Evolutionary conservation across 176 grass and related monocot genomes (phyloP), one percentile per base, ranked within the genome.

Genomic region (Puccinellia tenuiflora): DNA sequence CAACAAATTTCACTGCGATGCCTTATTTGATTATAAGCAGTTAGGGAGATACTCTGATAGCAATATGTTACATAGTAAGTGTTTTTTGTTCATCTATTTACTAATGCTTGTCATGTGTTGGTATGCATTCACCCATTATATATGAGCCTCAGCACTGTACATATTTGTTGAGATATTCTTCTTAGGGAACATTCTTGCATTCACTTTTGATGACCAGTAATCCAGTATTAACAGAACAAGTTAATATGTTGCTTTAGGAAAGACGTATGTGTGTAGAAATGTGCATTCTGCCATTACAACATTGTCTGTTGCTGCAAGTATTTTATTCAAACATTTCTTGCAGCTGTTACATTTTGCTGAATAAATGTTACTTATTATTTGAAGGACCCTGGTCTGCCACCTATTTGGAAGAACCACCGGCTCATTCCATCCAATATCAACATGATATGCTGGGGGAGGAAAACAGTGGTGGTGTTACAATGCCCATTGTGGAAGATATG

Each of bases 361-460:
- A 21, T 35, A 75, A 68, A 28, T 90, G 40, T 68, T 25, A 40
- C 13, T 83, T 84, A 60, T 62, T 80, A 12, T 85, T 85, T 82
- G 6, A 82, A 91, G 90, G 90, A 91, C 31, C 30, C 65, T 24
- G 86, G 73, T 50, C 90, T 91, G 8, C 72, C 85, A 81, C 90
- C 90, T 66, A 91, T 85, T 82, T 88, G 78, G 90, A 91, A 82
- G 86, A 88, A 42, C 22, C 18, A 35, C 54, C 63, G 7, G 53
- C 62, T 51, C 53, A 55, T 78, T 78, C 85, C 25, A 42, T 72
- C 26, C 7, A 56, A 26, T 85, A 78, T 77, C 68, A 75, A 62
- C 60, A 77, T 56, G 72, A 82, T 78, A 55, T 87, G 67, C 21
- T 65, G 38, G 85, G 43, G 64, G 80, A 70, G n/a, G 80, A 77